Percentiles rank a stretch among this genome's conserved stretches.
These are phyloP conservation scores for Nakataea oryzae DNA, from an alignment of 2,329 filamentous ascomycete genomes.

Conservation along the genomic window DNA sequence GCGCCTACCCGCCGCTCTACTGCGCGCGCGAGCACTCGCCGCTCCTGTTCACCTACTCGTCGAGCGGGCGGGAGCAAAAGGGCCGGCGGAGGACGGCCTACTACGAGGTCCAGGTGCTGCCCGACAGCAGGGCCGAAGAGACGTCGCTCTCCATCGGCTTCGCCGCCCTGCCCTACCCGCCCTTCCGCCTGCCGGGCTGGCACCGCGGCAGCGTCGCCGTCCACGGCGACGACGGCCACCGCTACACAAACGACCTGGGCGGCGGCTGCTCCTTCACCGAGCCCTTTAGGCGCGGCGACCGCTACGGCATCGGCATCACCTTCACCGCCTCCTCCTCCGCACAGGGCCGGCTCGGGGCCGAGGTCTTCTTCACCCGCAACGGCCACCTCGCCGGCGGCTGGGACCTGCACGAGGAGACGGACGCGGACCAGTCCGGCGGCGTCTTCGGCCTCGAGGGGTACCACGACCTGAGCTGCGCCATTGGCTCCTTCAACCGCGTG, in stretches of 20 bases:
- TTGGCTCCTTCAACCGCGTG: slow-evolving; percentile 61
- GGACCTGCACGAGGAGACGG: slow-evolving; percentile 67
- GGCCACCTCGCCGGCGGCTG: slow-evolving; percentile 51
- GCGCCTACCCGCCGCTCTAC: slow-evolving; percentile 62
- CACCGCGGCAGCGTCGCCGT: slow-evolving; percentile 64
- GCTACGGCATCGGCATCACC: slow-evolving; percentile 62
- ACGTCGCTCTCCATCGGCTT: slow-evolving; percentile 57
- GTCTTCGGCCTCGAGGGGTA: slow-evolving; percentile 59
- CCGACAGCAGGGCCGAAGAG: slow-evolving; percentile 26
- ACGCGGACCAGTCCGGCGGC: slow-evolving; percentile 42
- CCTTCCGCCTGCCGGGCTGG: slow-evolving; percentile 72
- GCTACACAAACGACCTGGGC: slow-evolving; percentile 65
- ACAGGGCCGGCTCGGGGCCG: slow-evolving; percentile 30
- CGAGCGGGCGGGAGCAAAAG: slow-evolving; percentile 9
- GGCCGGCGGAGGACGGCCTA: slow-evolving; percentile 42
- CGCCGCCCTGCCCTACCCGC: slow-evolving; percentile 63
- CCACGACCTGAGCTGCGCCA: slow-evolving; percentile 59
- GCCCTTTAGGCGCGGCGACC: slow-evolving; percentile 54
- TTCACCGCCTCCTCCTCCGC: slow-evolving; percentile 28
- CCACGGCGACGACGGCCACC: slow-evolving; percentile 71
- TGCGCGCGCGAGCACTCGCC: slow-evolving; percentile 49
- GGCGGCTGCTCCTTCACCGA: slow-evolving; percentile 60
- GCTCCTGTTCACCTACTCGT: slow-evolving; percentile 17
- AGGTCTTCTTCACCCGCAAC: slow-evolving; percentile 62
- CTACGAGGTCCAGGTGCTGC: slow-evolving; percentile 55